Conservation (phyloP, 2,329 filamentous ascomycete genomes). For the Trichoderma sp. region DNA sequence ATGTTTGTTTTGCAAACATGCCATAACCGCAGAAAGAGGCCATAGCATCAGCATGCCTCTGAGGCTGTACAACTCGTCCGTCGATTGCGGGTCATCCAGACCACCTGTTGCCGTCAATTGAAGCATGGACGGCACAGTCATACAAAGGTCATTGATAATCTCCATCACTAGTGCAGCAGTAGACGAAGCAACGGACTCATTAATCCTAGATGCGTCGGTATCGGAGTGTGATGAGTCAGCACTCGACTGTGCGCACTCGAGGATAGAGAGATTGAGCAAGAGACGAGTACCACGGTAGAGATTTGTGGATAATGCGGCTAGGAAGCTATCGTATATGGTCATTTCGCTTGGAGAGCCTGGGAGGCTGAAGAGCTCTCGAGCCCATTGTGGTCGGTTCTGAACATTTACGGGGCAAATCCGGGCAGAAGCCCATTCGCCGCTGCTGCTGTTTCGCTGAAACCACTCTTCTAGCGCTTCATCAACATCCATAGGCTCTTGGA, state of each 20-base stretch:
- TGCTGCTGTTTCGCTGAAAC: not conserved
- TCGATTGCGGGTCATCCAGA: not conserved
- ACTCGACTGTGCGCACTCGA: not conserved
- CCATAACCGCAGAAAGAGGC: not conserved
- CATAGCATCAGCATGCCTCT: not conserved
- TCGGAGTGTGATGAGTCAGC: not conserved
- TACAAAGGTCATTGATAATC: not conserved
- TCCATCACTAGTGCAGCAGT: not conserved
- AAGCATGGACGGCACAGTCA: not conserved
- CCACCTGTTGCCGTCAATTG: not conserved
- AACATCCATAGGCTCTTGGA: not conserved
- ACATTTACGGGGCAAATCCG: not conserved
- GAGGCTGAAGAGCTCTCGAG: not conserved
- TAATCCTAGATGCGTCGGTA: rapidly evolving
- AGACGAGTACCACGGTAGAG: not conserved
- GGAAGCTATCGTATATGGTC: not conserved
- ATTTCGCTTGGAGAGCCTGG: not conserved
- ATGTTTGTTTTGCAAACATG: not conserved
- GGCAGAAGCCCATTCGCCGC: not conserved
- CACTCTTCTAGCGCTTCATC: not conserved
- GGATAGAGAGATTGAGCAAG: not conserved
- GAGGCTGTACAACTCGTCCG: not conserved
- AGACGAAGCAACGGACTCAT: not conserved
- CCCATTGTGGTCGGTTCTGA: not conserved
- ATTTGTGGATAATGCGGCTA: not conserved